Evolutionary conservation across 1,284 basidiomycete species (phyloP).

Genomic region (Pyrrhoderma noxium): DNA sequence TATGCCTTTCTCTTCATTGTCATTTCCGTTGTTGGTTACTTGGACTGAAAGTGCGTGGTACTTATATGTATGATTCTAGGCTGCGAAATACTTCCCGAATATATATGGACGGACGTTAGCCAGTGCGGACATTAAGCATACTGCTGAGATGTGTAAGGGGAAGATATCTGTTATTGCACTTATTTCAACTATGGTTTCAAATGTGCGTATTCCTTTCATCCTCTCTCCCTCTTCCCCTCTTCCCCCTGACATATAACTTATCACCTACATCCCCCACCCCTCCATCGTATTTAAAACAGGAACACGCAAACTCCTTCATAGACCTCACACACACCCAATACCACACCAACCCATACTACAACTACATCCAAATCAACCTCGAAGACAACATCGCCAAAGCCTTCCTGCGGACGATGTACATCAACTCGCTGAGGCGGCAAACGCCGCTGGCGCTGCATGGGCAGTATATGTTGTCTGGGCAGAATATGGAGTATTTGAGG

Average conservation of each 20-base stretch:
- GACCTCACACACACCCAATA: conserved; percentile 57
- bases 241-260: neutral
- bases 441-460: conserved; percentile 63
- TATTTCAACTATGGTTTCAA: conserved; percentile 78
- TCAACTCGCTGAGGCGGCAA: conserved; percentile 60
- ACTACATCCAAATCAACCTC: conserved; percentile 81
- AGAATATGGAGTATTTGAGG: conserved; percentile 75
- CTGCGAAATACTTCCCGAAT: conserved; percentile 87
- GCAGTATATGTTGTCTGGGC: conserved; percentile 75
- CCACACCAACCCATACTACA: conserved; percentile 60
- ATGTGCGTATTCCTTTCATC: conserved; percentile 43
- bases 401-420: conserved; percentile 79
- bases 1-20: conserved; percentile 18
- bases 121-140: conserved; percentile 56
- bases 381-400: conserved; percentile 91
- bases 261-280: neutral
- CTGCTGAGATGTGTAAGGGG: conserved; percentile 69
- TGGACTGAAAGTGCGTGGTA: neutral
- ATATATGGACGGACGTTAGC: conserved; percentile 69
- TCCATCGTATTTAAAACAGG: conserved; percentile 38
- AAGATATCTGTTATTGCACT: conserved; percentile 78
- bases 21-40: neutral
- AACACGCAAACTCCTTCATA: conserved; percentile 76
- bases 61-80: conserved; percentile 38
- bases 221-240: conserved; percentile 10